Base-by-base conservation (phyloP, 805 yeast species). In the Candida nitratophila region DNA sequence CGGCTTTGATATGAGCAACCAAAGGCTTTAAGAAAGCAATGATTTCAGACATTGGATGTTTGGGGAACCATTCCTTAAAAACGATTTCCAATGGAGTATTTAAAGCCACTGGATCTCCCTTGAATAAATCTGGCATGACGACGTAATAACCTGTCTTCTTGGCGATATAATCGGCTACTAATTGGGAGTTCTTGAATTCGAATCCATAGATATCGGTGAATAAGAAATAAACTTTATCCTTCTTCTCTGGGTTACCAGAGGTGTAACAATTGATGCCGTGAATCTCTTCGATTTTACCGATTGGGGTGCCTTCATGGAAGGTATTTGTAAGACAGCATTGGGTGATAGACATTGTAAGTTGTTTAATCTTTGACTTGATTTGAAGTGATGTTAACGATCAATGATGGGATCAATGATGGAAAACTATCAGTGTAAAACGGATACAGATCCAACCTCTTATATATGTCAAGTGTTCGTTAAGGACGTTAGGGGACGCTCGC, bases 51-150 rank as follows among this genome's bases (percentile, higher is more conserved):
- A 55, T 58, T n/a, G 61, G 46, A 43, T 60, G 63, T 4, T 45
- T 43, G 2, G 40, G 30, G 7, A 58, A 41, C 95, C 95, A 88
- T 0, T 53, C 57, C 2, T 41, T 46, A 17, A 66, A 52, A 37
- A 10, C 10, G 10, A 60, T 42, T 15, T 59, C 59, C 2, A 37
- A 36, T 27, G 48, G 52, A 16, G 35, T 34, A 22, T 38, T 54
- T 4, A 50, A 55, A 21, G 70, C 71, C 34, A 70, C 69, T 39
- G 77, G 72, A 41, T 74, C 81, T 31, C 76, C 77, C 26, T 74
- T 63, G 52, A 86, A 71, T 47, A 86, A 70, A 61, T 88, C 96
- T n/a, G 96, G 96, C 30, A 83, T 64, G 39, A 82, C 68, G 1
- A 83, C 90, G 37, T 73, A 75, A 65, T 73, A 86, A 21, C 87